Conservation (phyloP, 257 asterid species). For the Scutellaria baicalensis region DNA sequence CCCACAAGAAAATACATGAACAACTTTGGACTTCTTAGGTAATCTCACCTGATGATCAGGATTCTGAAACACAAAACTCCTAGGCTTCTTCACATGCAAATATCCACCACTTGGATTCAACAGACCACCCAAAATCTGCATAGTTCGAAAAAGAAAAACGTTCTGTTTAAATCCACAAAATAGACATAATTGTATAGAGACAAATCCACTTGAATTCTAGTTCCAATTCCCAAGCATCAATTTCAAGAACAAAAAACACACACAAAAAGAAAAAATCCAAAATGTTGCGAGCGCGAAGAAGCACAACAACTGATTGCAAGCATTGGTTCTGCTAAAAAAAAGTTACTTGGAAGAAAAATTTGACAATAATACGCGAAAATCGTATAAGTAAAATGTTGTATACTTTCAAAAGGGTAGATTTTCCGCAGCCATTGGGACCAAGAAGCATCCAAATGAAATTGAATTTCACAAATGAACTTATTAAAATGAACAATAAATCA, state of each 20-base stretch:
- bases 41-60: conserved; percentile 88
- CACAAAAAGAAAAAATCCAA: neutral
- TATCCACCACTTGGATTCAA: conserved; percentile 64
- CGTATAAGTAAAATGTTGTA: neutral
- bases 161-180: neutral
- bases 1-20: neutral
- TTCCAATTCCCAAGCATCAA: neutral
- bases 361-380: neutral
- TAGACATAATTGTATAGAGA: neutral
- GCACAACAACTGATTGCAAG: neutral
- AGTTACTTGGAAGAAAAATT: no score
- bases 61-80: conserved; percentile 93
- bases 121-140: conserved; percentile 86
- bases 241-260: neutral
- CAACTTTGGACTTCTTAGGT: neutral
- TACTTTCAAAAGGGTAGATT: conserved; percentile 90
- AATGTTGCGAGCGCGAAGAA: neutral
- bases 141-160: neutral
- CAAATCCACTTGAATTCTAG: neutral
- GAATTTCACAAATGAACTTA: no score
- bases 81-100: conserved; percentile 63
- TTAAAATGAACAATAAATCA: no score
- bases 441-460: conserved; percentile 99
- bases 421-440: conserved; percentile 94
- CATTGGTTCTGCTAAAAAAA: neutral